Evolutionary conservation across 31 red algal species (phyloP), one percentile per base, ranked within the genome.

Genomic region (Porphyra umbilicalis): DNA sequence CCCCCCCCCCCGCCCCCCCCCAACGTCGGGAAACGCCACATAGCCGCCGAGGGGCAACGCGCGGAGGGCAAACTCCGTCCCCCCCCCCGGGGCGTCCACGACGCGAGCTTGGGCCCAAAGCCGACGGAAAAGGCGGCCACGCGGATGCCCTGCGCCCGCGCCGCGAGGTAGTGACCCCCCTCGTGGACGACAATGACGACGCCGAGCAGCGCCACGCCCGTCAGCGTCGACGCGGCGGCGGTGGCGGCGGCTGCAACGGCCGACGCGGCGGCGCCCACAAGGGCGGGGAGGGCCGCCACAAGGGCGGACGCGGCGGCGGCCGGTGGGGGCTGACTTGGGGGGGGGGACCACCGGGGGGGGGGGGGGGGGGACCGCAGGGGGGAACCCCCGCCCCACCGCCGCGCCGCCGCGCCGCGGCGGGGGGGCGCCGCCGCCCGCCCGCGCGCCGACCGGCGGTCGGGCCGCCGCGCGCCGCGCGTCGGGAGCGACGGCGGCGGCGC

Each of bases 111-210:
- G 39, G 96, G 96, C 32, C 96, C 96, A 76, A 98, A 98, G 29
- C 93, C 92, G 75, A 95, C 88, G 36, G 92, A 98, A 75, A 95
- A 98, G 35, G 84, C 88, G 68, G 90, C 85, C 15, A 98, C 95
- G 31, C 90, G 89, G 11, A 98, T 98, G 68, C 92, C 88, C 39
- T 89, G 89, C 35, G 71, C 34, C 25, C 95, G 85, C 39, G 95
- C 91, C 0, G 95, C 95, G 30, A 92, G 14, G 83, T 83, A 98
- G 89, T 98, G 95, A 29, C 95, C 95, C 34, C 79, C 79, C 77
- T 98, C 92, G 76, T 98, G 95, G 20, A 98, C 80, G 10, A 98
- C 35, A 67, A 98, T 84, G 36, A 93, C 84, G 33, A 92, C 75
- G 3, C 80, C 88, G 8, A 98, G 74, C 35, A 98, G 38, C 33